A percentile compares a stretch with the other conserved stretches of the same genome.
phyloP scores from a whole-genome alignment of 495 filamentous ascomycete genomes.

The Hypoxylon cercidicola region DNA sequence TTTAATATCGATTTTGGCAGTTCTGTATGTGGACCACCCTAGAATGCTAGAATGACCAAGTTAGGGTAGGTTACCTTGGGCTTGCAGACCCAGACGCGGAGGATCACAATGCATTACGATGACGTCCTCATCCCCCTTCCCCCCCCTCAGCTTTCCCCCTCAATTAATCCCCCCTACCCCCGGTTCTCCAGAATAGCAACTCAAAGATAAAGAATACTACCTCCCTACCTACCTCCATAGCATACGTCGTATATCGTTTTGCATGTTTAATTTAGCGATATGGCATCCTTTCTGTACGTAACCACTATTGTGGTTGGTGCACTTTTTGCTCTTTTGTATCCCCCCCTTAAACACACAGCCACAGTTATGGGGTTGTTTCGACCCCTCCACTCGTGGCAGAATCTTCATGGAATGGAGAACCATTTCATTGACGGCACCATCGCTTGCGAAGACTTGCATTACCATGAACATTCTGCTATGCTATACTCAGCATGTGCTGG shows the following conservation, averaged over 20 bases:
- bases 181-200: background rate
- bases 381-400: constrained; percentile 40
- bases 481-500: constrained; percentile 70
- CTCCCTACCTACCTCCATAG: background rate
- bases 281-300: constrained; percentile 37
- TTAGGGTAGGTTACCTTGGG: too few species aligned
- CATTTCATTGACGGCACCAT: constrained; percentile 61
- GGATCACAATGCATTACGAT: too few species aligned
- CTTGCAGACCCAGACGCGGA: too few species aligned
- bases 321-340: constrained; percentile 50
- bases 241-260: background rate
- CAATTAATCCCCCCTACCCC: background rate
- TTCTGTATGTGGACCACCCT: too few species aligned
- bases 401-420: constrained; percentile 49
- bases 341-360: constrained; percentile 44
- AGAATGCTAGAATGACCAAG: too few species aligned
- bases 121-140: too few species aligned
- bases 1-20: too few species aligned
- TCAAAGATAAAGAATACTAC: background rate
- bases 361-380: constrained; percentile 47
- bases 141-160: background rate
- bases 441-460: constrained; percentile 70
- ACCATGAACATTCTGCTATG: constrained; percentile 58
- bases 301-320: constrained; percentile 48
- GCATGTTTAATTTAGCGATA: constrained; percentile 8